phyloP scores from a whole-genome alignment of 805 yeast species.

The Kazachstania taianensis region DNA sequence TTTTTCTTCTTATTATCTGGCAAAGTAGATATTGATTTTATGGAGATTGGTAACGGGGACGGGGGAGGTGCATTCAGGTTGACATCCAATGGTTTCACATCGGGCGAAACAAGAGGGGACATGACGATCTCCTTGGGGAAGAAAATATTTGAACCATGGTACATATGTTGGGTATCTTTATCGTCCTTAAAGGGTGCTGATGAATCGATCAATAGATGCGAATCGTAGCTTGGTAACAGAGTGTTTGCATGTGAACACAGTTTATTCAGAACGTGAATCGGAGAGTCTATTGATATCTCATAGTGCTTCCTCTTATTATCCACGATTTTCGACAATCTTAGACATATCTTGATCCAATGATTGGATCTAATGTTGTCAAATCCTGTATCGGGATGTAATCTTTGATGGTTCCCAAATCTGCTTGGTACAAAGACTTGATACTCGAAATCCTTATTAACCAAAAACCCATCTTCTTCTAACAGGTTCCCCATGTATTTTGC shows the following conservation, averaged over 20 bases:
- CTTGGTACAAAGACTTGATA: slow-evolving; percentile 82
- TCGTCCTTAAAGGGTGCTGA: neutral
- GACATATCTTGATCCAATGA: slow-evolving; percentile 90
- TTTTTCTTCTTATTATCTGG: neutral
- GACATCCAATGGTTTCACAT: slow-evolving; percentile 11
- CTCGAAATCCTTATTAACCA: slow-evolving; percentile 70
- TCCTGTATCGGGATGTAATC: slow-evolving; percentile 78
- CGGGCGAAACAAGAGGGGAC: slow-evolving; percentile 46
- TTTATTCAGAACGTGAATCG: slow-evolving; percentile 71
- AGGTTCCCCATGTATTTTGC: slow-evolving; percentile 35
- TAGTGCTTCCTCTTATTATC: slow-evolving; percentile 74
- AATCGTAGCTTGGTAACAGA: slow-evolving; percentile 60
- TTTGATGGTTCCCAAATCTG: slow-evolving; percentile 42
- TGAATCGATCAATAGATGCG: slow-evolving; percentile 9
- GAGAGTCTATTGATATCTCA: slow-evolving; percentile 91
- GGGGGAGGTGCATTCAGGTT: slow-evolving; percentile 7
- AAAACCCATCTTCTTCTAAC: slow-evolving; percentile 39
- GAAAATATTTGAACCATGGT: slow-evolving; percentile 32
- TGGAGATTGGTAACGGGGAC: slow-evolving; percentile 7
- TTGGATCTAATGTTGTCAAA: slow-evolving; percentile 72
- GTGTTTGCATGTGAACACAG: slow-evolving; percentile 76
- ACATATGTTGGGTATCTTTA: slow-evolving; percentile 7
- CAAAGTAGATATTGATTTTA: neutral
- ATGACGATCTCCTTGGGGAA: slow-evolving; percentile 31
- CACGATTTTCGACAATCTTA: slow-evolving; percentile 64